Evolutionary conservation across 2,329 filamentous ascomycete species (phyloP), one percentile per base, ranked within the genome.

Genomic region (Aciculosporium take): DNA sequence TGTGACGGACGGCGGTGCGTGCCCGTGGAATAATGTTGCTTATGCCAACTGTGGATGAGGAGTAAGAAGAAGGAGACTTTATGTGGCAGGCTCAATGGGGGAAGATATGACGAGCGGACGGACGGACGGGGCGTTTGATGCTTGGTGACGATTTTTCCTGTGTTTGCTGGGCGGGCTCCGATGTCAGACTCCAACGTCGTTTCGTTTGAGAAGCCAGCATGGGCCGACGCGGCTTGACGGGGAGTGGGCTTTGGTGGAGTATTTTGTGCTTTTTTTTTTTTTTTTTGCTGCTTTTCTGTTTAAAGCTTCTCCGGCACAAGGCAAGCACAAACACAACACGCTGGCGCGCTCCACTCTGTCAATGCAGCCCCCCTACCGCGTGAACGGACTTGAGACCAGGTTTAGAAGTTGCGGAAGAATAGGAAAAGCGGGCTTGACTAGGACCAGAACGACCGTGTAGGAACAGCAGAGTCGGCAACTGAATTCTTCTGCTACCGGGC

Each of bases 371-470:
- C n/a, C n/a, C n/a, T n/a, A n/a, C n/a, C n/a, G n/a, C n/a, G 18
- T 38, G 41, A 27, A 28, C 40, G 40, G 40, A 42, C 40, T 34
- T 38, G 9, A 17, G 18, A 18, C 35, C 35, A 39, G 41, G 41
- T 12, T 24, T 31, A 30, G 18, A 39, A 28, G 23, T 25, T 35
- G 29, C 18, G n/a, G 24, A 25, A 33, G 30, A 40, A 40, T 21
- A 23, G 39, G 21, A 23, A 43, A 40, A 29, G 37, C 23, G 25
- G 37, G 24, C 17, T 29, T 7, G 15, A 27, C 30, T 18, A 24
- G 20, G 17, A 37, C 29, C 21, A 12, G 12, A 18, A 30, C 39
- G 41, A 29, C 30, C 33, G n/a, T n/a, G n/a, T n/a, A n/a, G 17
- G 29, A 7, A 5, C 3, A 37, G 33, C 8, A 21, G 20, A 20